Conservation (phyloP, 768 basidiomycete species). For the Rhodotorula taiwanensis region DNA sequence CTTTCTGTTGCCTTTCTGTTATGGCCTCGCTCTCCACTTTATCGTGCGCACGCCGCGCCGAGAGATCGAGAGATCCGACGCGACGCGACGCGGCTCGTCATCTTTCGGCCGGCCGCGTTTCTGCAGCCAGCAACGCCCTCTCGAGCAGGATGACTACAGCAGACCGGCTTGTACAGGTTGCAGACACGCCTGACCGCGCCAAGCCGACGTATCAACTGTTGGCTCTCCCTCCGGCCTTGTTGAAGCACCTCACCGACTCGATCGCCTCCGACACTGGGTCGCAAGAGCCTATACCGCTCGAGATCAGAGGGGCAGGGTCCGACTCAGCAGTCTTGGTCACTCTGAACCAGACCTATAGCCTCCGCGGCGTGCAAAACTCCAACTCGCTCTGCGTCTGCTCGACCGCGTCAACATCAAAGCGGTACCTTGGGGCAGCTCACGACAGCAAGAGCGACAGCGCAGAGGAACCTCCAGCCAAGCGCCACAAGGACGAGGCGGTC, state of each 20-base stretch:
- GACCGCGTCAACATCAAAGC: too few relatives aligned
- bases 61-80: neutral
- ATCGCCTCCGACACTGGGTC: too few relatives aligned
- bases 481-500: too few relatives aligned
- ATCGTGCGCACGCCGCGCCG: too few relatives aligned
- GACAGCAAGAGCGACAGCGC: too few relatives aligned
- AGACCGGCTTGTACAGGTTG: constrained; percentile 4
- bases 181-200: neutral
- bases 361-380: constrained; percentile 80
- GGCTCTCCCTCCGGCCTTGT: constrained; percentile 65
- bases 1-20: too few relatives aligned
- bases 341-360: constrained; percentile 63
- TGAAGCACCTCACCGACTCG: constrained; percentile 39
- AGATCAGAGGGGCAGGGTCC: constrained; percentile 69
- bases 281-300: constrained; percentile 49
- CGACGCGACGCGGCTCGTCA: neutral
- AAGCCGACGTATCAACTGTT: constrained; percentile 49
- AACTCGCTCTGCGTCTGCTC: constrained; percentile 57
- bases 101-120: too few relatives aligned
- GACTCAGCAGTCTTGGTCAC: constrained; percentile 93
- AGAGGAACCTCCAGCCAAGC: too few relatives aligned
- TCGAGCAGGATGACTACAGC: too few relatives aligned
- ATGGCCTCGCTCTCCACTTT: too few relatives aligned
- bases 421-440: too few relatives aligned
- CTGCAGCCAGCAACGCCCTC: too few relatives aligned